Percentiles rank a stretch among this genome's conserved stretches.
Evolutionary conservation across 228 moss, liverwort and hornwort species (phyloP).

Genomic region (Sphagnum magellanicum): DNA sequence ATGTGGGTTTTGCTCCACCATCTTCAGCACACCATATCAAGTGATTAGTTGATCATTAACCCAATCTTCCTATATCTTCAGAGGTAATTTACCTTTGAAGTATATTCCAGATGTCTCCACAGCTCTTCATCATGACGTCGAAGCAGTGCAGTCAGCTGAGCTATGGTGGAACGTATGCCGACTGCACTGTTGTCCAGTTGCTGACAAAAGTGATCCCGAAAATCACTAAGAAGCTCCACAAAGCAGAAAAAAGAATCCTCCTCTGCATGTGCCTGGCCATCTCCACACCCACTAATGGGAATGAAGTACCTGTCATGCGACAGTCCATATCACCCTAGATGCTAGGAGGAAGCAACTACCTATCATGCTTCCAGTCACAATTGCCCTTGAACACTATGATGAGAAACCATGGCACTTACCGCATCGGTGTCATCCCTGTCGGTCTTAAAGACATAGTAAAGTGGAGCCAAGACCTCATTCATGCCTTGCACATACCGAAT

Average conservation of each 20-base stretch:
- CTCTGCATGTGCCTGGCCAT: conserved; percentile 66
- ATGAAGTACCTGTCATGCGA: background rate
- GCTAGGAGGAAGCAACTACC: background rate
- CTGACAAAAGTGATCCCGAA: conserved; percentile 93
- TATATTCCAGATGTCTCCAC: conserved; percentile 87
- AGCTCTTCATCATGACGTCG: conserved; percentile 87
- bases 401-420: conserved; percentile 34
- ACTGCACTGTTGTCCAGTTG: conserved; percentile 96
- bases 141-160: conserved; percentile 74
- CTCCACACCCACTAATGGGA: background rate
- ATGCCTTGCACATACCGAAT: conserved; percentile 99
- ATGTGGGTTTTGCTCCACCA: too few species aligned
- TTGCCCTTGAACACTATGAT: background rate
- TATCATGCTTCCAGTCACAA: background rate
- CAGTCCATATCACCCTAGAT: too few species aligned
- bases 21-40: too few species aligned
- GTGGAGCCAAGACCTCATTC: conserved; percentile 96
- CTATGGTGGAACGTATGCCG: conserved; percentile 83
- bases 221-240: conserved; percentile 93
- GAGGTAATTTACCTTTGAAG: conserved; percentile 56
- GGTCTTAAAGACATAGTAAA: conserved; percentile 91
- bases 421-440: conserved; percentile 77
- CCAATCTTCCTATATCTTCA: background rate
- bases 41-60: too few species aligned
- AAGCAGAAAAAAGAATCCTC: conserved; percentile 97